Evolutionary conservation across 176 grass and related monocot species (phyloP), one percentile per base, ranked within the genome.

Genomic region (Eragrostis nindensis): DNA sequence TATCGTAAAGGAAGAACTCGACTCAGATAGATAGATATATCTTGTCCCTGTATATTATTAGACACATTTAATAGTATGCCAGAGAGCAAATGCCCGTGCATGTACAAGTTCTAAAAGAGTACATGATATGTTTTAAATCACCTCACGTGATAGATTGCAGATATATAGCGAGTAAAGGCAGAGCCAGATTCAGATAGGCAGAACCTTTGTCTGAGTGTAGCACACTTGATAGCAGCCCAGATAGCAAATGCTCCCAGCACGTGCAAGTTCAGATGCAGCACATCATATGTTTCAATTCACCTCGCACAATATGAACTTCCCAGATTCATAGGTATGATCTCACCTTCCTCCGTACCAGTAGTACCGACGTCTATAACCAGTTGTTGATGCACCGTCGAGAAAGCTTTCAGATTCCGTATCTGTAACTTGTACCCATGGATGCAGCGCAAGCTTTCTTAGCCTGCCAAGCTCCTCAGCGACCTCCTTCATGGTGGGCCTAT

Each of bases 401-500:
- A 87, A 55, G 73, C 21, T 54, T 25, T 65, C 25, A 12, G 24
- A 36, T 47, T 82, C 79, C 14, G 13, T 70, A 19, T 64, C 14
- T 27, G 27, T 14, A 11, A 64, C 4, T 1, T 11, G 63, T 64
- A 15, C 46, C 85, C 79, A 87, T 27, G 85, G 79, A 87, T 87
- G 79, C 8, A 39, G 10, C 0, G 65, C 45, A 7, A 87, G 55
- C 48, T 82, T 87, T 45, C 85, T 76, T 18, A 81, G 3, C 8
- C 85, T 69, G 0, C 26, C 36, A 0, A 87, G 78, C 71, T 82
- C 85, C 0, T 76, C 85, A 0, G 42, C 42, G 12, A 87, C 59
- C 22, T 87, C 85, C 59, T 81, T 82, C 85, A 82, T 87, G 0
- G 64, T 70, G 0, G 85, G 85, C 14, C 78, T 76, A 0, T 87